Conservation (phyloP, 345 rosid genomes). For the Corymbia maculata region DNA sequence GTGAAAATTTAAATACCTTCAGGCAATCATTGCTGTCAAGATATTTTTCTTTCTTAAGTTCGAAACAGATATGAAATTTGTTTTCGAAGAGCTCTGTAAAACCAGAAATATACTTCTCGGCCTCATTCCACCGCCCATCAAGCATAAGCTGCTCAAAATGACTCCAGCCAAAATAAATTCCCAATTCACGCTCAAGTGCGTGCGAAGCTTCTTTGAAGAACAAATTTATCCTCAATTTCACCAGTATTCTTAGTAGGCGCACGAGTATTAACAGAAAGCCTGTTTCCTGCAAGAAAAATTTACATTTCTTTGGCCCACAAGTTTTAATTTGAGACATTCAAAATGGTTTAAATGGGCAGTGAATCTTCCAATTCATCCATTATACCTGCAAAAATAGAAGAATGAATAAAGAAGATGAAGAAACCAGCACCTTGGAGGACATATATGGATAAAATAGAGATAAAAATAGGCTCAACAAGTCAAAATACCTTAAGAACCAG, state of each 20-base stretch:
- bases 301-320: neutral
- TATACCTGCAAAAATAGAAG: neutral
- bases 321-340: neutral
- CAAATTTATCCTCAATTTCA: neutral
- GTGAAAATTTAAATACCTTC: conserved; percentile 30
- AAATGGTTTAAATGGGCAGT: neutral
- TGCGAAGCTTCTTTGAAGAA: neutral
- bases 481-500: neutral
- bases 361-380: neutral
- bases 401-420: neutral
- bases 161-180: conserved; percentile 22
- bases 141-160: conserved; percentile 22
- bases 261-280: neutral
- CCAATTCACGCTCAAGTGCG: conserved; percentile 21
- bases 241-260: neutral
- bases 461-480: too few species aligned
- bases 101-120: conserved; percentile 48
- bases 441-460: too few species aligned
- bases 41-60: conserved; percentile 38
- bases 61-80: conserved; percentile 42
- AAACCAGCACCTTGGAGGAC: neutral
- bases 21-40: conserved; percentile 3
- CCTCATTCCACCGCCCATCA: conserved; percentile 33
- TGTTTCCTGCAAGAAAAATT: neutral
- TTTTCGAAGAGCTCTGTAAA: conserved; percentile 38